Percentiles rank a stretch among this genome's conserved stretches.
These are phyloP conservation scores for Diplosphaera chodatii DNA, from an alignment of 139 green algal species.

Conservation along the genomic window DNA sequence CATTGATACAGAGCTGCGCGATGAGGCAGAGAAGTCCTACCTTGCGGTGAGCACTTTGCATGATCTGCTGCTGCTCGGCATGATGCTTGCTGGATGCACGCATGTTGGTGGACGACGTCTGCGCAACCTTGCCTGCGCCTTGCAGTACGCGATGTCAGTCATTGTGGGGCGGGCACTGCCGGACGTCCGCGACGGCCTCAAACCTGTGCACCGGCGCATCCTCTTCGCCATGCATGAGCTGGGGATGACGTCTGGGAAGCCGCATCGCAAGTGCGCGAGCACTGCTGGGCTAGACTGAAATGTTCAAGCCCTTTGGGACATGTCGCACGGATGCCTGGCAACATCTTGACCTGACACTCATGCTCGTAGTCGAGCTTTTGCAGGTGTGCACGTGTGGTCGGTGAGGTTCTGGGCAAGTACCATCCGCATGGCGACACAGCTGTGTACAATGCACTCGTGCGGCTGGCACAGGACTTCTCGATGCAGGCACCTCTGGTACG, in stretches of 20 bases:
- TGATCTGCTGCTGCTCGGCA: too few relatives aligned
- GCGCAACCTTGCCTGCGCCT: too few relatives aligned
- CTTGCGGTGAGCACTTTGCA: too few relatives aligned
- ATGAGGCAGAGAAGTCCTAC: slow-evolving; percentile 50
- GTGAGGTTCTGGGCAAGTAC: slow-evolving; percentile 97
- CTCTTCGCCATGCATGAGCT: slow-evolving; percentile 96
- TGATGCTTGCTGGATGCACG: too few relatives aligned
- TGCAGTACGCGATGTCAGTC: slow-evolving; percentile 94
- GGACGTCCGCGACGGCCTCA: slow-evolving; percentile 93
- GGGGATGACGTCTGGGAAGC: slow-evolving; percentile 67
- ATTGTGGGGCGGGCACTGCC: slow-evolving; percentile 93
- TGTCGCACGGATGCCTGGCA: too few relatives aligned
- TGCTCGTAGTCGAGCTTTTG: too few relatives aligned
- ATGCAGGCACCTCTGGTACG: slow-evolving; percentile 75
- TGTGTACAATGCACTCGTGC: slow-evolving; percentile 92
- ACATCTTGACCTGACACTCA: too few relatives aligned
- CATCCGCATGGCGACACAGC: slow-evolving; percentile 92
- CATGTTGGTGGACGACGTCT: too few relatives aligned
- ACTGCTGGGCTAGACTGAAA: too few relatives aligned
- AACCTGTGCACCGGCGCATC: slow-evolving; percentile 96
- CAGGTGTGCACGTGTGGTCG: slow-evolving; percentile 95
- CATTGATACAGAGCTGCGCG: slow-evolving; percentile 39
- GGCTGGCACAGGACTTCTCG: slow-evolving; percentile 86
- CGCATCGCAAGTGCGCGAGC: slow-evolving; percentile 19
- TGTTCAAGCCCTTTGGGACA: too few relatives aligned